Evolutionary conservation across 2,329 filamentous ascomycete genomes (phyloP).

Genomic region (Trichoderma simmonsii): DNA sequence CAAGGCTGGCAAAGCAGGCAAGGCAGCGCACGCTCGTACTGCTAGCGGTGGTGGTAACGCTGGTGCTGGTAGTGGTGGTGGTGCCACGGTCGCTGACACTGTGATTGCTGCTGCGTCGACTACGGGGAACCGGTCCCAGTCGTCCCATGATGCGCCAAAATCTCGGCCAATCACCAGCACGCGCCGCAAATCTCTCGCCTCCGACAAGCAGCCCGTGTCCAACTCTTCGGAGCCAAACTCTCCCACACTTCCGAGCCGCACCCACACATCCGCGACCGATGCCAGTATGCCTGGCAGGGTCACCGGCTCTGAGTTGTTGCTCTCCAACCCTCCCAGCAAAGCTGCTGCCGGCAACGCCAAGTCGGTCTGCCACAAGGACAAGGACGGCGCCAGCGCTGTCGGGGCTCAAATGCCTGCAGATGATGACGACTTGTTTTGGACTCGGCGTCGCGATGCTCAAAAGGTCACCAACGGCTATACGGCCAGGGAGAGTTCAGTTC

Average conservation of each 20-base stretch:
- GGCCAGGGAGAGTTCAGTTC: slow-evolving; percentile 39
- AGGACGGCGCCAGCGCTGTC: slow-evolving; percentile 23
- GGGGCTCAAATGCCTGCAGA: slow-evolving; percentile 30
- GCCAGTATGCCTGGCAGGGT: slow-evolving; percentile 42
- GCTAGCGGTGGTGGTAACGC: slow-evolving; percentile 20
- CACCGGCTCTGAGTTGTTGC: slow-evolving; percentile 32
- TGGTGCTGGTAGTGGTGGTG: slow-evolving; percentile 14
- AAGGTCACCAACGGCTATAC: slow-evolving; percentile 38
- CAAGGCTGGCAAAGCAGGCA: slow-evolving; percentile 13
- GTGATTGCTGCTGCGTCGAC: slow-evolving; percentile 21
- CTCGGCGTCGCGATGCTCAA: slow-evolving; percentile 38
- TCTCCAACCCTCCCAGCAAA: slow-evolving; percentile 24
- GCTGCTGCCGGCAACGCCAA: slow-evolving; percentile 17
- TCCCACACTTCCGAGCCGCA: slow-evolving; percentile 28
- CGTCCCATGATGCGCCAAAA: slow-evolving; percentile 37
- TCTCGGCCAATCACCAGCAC: slow-evolving; percentile 39
- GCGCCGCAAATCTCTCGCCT: slow-evolving; percentile 39
- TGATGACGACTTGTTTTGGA: slow-evolving; percentile 34
- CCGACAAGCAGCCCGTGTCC: slow-evolving; percentile 37
- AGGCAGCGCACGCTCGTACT: slow-evolving; percentile 19
- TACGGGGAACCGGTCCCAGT: slow-evolving; percentile 23
- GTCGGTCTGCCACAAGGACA: slow-evolving; percentile 25
- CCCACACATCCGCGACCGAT: slow-evolving; percentile 30
- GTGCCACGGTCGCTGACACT: slow-evolving; percentile 21
- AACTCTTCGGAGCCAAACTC: slow-evolving; percentile 38